phyloP scores from a whole-genome alignment of 352 stramenopile genomes.

The Phytophthora podocarpi region DNA sequence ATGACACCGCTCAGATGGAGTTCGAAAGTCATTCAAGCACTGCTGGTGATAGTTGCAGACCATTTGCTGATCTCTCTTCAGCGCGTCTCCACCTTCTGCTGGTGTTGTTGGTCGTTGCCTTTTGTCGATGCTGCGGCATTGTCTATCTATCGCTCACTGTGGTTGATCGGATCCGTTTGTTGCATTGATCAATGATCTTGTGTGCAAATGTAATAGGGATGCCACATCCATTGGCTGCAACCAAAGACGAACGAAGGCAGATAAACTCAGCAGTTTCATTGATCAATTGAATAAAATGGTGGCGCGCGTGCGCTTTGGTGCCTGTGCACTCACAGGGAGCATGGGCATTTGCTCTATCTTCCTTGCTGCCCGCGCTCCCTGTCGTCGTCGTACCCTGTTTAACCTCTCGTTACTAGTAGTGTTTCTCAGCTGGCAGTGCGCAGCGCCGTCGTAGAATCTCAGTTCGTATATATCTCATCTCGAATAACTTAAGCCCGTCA shows the following conservation, averaged over 20 bases:
- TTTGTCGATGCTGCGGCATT: not conserved
- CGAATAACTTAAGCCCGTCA: slow-evolving; percentile 36
- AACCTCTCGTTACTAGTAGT: slow-evolving; percentile 19
- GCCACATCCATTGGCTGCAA: no score
- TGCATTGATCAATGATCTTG: not conserved
- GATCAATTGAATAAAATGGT: slow-evolving; percentile 25
- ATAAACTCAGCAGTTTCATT: slow-evolving; percentile 12
- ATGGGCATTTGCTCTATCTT: not conserved
- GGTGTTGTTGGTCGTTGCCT: not conserved
- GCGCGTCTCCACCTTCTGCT: not conserved
- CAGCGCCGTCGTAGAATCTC: slow-evolving; percentile 16
- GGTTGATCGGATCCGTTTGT: not conserved
- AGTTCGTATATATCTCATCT: slow-evolving; percentile 29
- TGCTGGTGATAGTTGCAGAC: no score
- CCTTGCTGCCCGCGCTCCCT: not conserved
- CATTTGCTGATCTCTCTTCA: not conserved
- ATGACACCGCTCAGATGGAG: not conserved
- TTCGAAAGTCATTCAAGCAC: no score
- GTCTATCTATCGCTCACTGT: not conserved
- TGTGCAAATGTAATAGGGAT: no score
- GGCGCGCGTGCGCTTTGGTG: not conserved
- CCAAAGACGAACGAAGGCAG: no score
- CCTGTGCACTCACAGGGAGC: slow-evolving; percentile 7
- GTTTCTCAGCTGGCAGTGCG: slow-evolving; percentile 9
- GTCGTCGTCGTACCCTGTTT: slow-evolving; percentile 4